Percentiles rank a stretch among this genome's conserved stretches.
Conservation (phyloP, 371 early-diverging fungal species). For the Mucor indicus region DNA sequence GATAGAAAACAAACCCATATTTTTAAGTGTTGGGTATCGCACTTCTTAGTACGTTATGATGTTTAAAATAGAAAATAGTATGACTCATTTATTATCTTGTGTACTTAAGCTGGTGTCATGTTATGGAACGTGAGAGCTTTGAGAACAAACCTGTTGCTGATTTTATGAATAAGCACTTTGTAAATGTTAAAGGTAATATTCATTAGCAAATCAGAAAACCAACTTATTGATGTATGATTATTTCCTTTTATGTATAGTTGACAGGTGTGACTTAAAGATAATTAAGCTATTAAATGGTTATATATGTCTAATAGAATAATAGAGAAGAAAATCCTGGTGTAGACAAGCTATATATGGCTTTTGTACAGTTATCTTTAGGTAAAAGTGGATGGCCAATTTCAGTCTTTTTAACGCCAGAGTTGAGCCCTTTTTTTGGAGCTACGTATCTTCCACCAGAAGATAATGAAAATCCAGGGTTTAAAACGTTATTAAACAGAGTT, state of each 20-base stretch:
- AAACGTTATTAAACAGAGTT: slow-evolving; percentile 44
- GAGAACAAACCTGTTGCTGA: slow-evolving; percentile 54
- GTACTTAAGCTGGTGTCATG: slow-evolving; percentile 65
- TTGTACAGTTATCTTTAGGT: slow-evolving; percentile 47
- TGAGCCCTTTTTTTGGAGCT: slow-evolving; percentile 65
- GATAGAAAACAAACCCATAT: slow-evolving; percentile 57
- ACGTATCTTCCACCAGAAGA: slow-evolving; percentile 67
- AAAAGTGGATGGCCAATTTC: slow-evolving; percentile 68
- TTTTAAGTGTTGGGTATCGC: slow-evolving; percentile 67
- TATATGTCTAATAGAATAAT: neutral
- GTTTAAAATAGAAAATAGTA: neutral
- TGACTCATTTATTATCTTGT: too few species aligned
- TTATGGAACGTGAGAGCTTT: slow-evolving; percentile 71
- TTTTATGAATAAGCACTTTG: slow-evolving; percentile 61
- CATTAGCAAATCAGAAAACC: neutral
- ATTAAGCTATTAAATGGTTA: too few species aligned
- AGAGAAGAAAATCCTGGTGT: slow-evolving; percentile 69
- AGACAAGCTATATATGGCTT: slow-evolving; percentile 65
- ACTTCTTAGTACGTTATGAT: slow-evolving; percentile 56
- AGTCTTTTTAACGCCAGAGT: slow-evolving; percentile 63
- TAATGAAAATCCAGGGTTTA: slow-evolving; percentile 53
- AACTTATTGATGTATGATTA: neutral
- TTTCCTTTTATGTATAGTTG: slow-evolving; percentile 18
- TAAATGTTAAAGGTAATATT: slow-evolving; percentile 54
- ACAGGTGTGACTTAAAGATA: slow-evolving; percentile 22